Evolutionary conservation across 441 rosid species (phyloP), one percentile per base, ranked within the genome.

Genomic region (Raphanus hybrid): DNA sequence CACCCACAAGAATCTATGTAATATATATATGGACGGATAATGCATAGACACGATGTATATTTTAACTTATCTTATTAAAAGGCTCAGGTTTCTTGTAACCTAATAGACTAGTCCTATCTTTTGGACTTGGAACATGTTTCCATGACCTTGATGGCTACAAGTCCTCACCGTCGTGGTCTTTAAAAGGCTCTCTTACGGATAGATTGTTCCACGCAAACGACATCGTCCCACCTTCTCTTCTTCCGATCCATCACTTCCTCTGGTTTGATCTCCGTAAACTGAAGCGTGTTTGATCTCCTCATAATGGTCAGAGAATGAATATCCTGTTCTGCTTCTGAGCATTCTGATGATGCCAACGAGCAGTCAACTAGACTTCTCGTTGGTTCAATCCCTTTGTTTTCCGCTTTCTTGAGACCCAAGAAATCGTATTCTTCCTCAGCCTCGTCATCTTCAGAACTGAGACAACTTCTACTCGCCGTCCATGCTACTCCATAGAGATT

Each of bases 391-490:
- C 15, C 54, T 45, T 15, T 45, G 16, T 45, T 45, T 4, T 45
- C 7, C 4, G 2, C 15, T 12, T 12, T 45, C 54, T 45, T 45
- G 54, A 0, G 54, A 45, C 54, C 15, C 54, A 45, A 45, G 54
- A 45, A 45, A 45, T 45, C 54, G 5, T 45, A 12, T 45, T 45
- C 6, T 45, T 45, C 54, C 6, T 45, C 54, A 12, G 0, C 54
- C 54, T 45, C 16, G 54, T 45, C 15, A 39, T 76, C 92, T n/a
- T 71, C 64, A 6, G 92, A 82, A 68, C 85, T 82, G 0, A 85
- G 70, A 78, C 85, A 86, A 64, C 91, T 87, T 12, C 70, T 76
- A 69, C 70, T 86, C 23, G 0, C 8, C 65, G 5, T 29, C 5
- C 5, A 29, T 82, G 35, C 4, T 29, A 3, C 34, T 29, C 34